phyloP scores from a whole-genome alignment of 805 yeast species.

The Candida koratica region DNA sequence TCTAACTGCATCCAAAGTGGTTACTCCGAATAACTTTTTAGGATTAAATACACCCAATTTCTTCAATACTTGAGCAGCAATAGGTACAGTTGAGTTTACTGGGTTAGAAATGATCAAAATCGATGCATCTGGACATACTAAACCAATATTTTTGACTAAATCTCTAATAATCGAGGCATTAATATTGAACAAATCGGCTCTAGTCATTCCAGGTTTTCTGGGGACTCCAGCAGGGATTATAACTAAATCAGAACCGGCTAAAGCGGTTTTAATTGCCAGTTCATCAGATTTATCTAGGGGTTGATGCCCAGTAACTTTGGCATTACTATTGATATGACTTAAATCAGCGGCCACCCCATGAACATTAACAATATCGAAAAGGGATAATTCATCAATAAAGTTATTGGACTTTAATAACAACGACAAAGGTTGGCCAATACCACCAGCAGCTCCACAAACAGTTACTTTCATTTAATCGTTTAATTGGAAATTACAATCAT shows the following conservation, averaged over 20 bases:
- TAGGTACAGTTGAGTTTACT: slow-evolving; percentile 45
- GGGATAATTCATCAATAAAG: slow-evolving; percentile 35
- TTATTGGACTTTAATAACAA: slow-evolving; percentile 40
- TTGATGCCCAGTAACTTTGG: slow-evolving; percentile 39
- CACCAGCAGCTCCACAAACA: slow-evolving; percentile 49
- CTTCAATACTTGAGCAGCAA: slow-evolving; percentile 47
- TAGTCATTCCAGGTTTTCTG: slow-evolving; percentile 47
- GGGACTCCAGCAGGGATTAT: slow-evolving; percentile 48
- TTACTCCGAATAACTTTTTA: slow-evolving; percentile 43
- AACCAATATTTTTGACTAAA: slow-evolving; percentile 38
- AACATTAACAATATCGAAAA: slow-evolving; percentile 44
- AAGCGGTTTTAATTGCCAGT: slow-evolving; percentile 33
- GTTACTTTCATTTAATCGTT: slow-evolving; percentile 33
- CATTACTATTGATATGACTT: slow-evolving; percentile 39
- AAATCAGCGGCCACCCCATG: slow-evolving; percentile 46
- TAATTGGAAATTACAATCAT: slow-evolving; percentile 1
- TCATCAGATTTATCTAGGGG: slow-evolving; percentile 38
- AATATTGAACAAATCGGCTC: slow-evolving; percentile 45
- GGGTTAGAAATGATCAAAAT: slow-evolving; percentile 45
- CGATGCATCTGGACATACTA: slow-evolving; percentile 40
- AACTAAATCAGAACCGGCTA: slow-evolving; percentile 37
- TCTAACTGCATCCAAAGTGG: slow-evolving; percentile 44
- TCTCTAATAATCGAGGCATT: slow-evolving; percentile 44
- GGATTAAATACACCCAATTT: slow-evolving; percentile 45
- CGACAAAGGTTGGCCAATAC: slow-evolving; percentile 47